These are phyloP conservation scores for Neonectria punicea DNA, from an alignment of 2,329 filamentous ascomycete genomes.

Conservation along the genomic window DNA sequence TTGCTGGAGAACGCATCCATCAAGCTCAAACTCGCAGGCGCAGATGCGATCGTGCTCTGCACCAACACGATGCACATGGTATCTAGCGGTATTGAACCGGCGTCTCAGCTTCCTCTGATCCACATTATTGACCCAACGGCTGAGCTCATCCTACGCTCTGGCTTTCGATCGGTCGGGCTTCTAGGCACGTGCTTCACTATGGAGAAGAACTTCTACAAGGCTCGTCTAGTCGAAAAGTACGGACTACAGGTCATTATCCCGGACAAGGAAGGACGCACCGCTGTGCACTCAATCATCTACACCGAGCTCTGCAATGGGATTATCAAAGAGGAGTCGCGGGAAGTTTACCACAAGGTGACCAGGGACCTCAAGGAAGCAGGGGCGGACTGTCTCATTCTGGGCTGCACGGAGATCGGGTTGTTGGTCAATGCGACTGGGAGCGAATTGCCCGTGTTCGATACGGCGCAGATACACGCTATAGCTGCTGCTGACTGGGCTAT, in stretches of 20 bases:
- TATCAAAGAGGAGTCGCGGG: slow-evolving; percentile 25
- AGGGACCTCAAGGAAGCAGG: slow-evolving; percentile 21
- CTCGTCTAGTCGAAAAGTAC: slow-evolving; percentile 21
- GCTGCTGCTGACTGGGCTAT: slow-evolving; percentile 42
- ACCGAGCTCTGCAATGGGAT: slow-evolving; percentile 37
- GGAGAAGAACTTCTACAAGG: slow-evolving; percentile 40
- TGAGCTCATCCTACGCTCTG: slow-evolving; percentile 21
- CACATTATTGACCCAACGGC: slow-evolving; percentile 42
- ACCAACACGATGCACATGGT: slow-evolving; percentile 43
- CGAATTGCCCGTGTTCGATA: slow-evolving; percentile 39
- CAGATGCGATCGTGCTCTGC: slow-evolving; percentile 38
- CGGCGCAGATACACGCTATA: slow-evolving; percentile 34
- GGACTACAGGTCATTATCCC: slow-evolving; percentile 29
- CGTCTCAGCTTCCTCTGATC: slow-evolving; percentile 32
- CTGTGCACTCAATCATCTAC: slow-evolving; percentile 37
- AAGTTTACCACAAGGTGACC: slow-evolving; percentile 27
- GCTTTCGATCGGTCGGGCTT: slow-evolving; percentile 28
- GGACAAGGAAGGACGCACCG: neutral
- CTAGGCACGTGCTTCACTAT: slow-evolving; percentile 41
- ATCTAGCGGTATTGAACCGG: slow-evolving; percentile 18
- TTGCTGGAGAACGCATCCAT: slow-evolving; percentile 30
- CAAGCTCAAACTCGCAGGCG: slow-evolving; percentile 32
- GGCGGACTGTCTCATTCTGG: slow-evolving; percentile 39
- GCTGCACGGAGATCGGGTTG: slow-evolving; percentile 41
- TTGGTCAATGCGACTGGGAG: slow-evolving; percentile 26